phyloP scores from a whole-genome alignment of 1,284 basidiomycete genomes.

The Trametes versicolor region DNA sequence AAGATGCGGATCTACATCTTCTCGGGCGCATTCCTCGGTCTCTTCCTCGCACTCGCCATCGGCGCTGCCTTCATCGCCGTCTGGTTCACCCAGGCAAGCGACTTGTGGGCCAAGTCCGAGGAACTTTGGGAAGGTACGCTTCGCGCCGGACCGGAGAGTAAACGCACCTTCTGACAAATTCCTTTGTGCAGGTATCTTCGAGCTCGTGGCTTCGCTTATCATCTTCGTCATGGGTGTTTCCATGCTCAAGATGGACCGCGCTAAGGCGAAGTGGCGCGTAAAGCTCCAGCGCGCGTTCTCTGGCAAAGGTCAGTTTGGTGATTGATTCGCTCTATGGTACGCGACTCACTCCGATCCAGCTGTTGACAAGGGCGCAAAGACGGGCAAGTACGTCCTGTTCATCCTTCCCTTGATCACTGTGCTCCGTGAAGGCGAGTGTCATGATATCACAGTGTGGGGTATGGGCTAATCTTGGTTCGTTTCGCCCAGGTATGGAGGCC shows the following conservation, averaged over 20 bases:
- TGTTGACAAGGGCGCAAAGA: constrained; percentile 54
- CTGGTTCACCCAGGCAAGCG: constrained; percentile 81
- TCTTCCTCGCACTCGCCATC: constrained; percentile 80
- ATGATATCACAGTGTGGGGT: too few species aligned
- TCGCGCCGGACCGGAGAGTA: background rate
- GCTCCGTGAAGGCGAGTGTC: constrained; percentile 79
- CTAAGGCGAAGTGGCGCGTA: constrained; percentile 90
- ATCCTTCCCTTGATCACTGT: constrained; percentile 91
- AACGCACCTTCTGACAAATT: constrained; percentile 25
- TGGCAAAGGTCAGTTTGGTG: constrained; percentile 50
- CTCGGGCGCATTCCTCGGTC: constrained; percentile 78
- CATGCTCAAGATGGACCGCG: constrained; percentile 68
- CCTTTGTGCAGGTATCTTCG: constrained; percentile 74
- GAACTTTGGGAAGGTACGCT: constrained; percentile 71
- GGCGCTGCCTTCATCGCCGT: constrained; percentile 83
- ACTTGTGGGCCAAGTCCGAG: constrained; percentile 81
- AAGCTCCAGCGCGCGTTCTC: constrained; percentile 87
- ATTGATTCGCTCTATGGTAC: background rate
- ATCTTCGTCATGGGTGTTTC: constrained; percentile 62
- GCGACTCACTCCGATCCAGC: constrained; percentile 37
- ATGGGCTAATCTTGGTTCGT: background rate
- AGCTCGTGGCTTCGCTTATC: constrained; percentile 83
- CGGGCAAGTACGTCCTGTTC: constrained; percentile 88
- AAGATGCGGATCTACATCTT: constrained; percentile 83
- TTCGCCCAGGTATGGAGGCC: constrained; percentile 76